These are phyloP conservation scores for Bipolaris gigantea DNA, from an alignment of 2,329 filamentous ascomycete species.

Conservation along the genomic window DNA sequence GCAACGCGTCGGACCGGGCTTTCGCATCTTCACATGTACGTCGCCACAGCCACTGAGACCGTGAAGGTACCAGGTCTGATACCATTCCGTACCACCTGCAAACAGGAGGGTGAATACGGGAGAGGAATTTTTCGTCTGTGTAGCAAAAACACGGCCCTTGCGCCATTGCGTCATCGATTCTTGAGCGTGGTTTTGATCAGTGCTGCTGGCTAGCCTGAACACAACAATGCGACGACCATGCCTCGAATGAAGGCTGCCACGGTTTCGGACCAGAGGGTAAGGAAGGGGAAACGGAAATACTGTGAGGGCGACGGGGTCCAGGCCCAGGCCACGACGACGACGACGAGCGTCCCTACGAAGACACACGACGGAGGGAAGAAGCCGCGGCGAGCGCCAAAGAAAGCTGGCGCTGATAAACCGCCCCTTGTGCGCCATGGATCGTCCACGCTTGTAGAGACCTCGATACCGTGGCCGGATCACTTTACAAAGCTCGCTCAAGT, in stretches of 20 bases:
- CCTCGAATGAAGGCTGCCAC: constrained; percentile 47
- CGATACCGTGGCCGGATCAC: constrained; percentile 70
- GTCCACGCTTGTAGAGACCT: constrained; percentile 54
- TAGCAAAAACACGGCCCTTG: not conserved
- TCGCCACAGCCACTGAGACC: not conserved
- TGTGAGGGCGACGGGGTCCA: constrained; percentile 24
- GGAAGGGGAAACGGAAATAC: constrained; percentile 49
- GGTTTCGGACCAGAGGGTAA: constrained; percentile 49
- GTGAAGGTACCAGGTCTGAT: not conserved
- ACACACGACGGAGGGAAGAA: constrained; percentile 60
- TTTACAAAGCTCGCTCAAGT: constrained; percentile 75
- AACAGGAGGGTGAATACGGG: not conserved
- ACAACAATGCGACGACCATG: constrained; percentile 21
- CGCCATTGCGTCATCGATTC: constrained; percentile 33
- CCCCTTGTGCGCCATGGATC: constrained; percentile 49
- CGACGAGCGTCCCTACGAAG: constrained; percentile 57
- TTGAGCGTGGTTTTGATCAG: constrained; percentile 2
- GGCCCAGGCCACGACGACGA: constrained; percentile 40
- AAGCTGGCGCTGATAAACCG: constrained; percentile 39
- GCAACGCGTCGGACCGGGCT: constrained; percentile 9
- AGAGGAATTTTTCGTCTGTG: not conserved
- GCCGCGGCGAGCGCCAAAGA: constrained; percentile 51
- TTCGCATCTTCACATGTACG: not conserved
- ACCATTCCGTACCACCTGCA: not conserved
- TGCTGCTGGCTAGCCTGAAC: constrained; percentile 1